These are phyloP conservation scores for Sugiyamaella sp. DNA, from an alignment of 1,139 yeast species.

Conservation along the genomic window DNA sequence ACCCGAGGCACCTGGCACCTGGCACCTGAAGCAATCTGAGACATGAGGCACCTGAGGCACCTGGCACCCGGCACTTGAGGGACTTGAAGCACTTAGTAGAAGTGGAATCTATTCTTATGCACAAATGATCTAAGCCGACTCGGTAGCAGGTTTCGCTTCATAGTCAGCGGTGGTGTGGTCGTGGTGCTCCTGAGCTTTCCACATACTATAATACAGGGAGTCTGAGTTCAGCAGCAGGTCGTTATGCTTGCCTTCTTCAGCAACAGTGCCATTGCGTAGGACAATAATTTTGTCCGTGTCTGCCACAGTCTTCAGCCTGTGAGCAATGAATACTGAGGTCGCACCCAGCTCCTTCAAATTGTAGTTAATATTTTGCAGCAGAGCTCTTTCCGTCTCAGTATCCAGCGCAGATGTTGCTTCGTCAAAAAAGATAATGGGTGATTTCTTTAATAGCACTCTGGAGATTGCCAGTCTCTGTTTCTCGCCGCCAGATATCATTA, in stretches of 20 bases:
- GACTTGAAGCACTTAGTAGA: too few relatives aligned
- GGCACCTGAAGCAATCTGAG: too few relatives aligned
- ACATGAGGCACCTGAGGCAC: too few relatives aligned
- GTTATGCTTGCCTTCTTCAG: conserved; percentile 84
- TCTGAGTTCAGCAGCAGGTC: conserved; percentile 55
- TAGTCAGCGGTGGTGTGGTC: conserved; percentile 40
- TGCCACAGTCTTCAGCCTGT: conserved; percentile 88
- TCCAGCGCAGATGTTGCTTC: conserved; percentile 97
- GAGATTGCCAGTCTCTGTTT: conserved; percentile 95
- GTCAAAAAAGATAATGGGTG: conserved; percentile 92
- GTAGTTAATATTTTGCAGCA: conserved; percentile 68
- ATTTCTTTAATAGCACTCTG: conserved; percentile 74
- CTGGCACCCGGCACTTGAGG: too few relatives aligned
- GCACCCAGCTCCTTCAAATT: conserved; percentile 59
- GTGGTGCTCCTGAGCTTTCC: conserved; percentile 90
- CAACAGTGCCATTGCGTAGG: conserved; percentile 72
- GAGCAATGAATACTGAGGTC: conserved; percentile 92
- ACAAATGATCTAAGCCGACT: conserved; percentile 4
- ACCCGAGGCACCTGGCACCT: too few relatives aligned
- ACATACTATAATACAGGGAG: conserved; percentile 73
- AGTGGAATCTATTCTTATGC: too few relatives aligned
- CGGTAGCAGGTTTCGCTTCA: not conserved
- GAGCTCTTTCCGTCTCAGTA: conserved; percentile 90
- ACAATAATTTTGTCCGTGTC: conserved; percentile 95
- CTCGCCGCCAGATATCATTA: conserved; percentile 99